phyloP scores from a whole-genome alignment of 1,284 basidiomycete genomes.

The Coniferiporia weirii region DNA sequence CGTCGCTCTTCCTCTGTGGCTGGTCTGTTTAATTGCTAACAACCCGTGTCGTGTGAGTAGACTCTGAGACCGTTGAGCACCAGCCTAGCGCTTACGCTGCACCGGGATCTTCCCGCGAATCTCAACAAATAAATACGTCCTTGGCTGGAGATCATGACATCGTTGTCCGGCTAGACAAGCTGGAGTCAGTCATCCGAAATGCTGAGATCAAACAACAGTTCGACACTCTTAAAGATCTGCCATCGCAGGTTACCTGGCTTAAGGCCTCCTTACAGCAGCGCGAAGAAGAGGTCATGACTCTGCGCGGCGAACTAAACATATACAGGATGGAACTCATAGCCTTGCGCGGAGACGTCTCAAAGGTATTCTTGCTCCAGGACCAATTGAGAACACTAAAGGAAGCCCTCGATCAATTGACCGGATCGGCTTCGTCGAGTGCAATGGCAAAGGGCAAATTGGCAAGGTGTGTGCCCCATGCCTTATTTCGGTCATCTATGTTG shows the following conservation, averaged over 20 bases:
- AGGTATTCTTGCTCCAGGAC: constrained; percentile 6
- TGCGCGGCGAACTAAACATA: constrained; percentile 13
- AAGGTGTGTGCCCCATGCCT: constrained; percentile 1
- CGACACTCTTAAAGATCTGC: constrained; percentile 10
- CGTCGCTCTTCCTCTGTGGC: neutral
- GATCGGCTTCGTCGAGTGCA: neutral
- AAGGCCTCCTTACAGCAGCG: constrained; percentile 14
- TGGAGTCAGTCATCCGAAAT: constrained; percentile 12
- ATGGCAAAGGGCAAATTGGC: constrained; percentile 3
- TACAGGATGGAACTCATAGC: constrained; percentile 10
- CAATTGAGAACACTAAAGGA: constrained; percentile 12
- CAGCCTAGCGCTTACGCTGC: neutral
- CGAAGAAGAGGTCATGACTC: constrained; percentile 10
- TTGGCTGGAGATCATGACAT: neutral
- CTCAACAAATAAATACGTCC: neutral
- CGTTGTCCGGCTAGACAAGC: neutral
- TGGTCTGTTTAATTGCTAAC: neutral
- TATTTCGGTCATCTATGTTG: neutral
- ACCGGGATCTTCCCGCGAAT: neutral
- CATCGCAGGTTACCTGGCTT: constrained; percentile 12
- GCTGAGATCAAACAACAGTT: constrained; percentile 9
- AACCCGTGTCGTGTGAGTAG: constrained; percentile 1
- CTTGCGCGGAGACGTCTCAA: constrained; percentile 10
- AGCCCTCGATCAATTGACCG: neutral
- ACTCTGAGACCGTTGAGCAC: neutral